These are phyloP conservation scores for Nissolia schottii DNA, from an alignment of 306 rosid species.

Conservation along the genomic window DNA sequence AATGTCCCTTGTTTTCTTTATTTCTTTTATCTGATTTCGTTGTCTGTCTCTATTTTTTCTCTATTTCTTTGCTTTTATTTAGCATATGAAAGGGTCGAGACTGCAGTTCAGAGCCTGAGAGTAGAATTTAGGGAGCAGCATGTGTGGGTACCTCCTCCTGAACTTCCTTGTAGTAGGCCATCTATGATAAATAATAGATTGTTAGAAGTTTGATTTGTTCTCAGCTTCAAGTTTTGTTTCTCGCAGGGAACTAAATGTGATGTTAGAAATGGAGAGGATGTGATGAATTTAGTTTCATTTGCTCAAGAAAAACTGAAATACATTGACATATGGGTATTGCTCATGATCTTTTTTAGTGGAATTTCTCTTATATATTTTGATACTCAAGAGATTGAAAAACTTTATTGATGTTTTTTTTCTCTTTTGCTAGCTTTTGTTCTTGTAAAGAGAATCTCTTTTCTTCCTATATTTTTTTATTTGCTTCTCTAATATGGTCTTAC, in stretches of 20 bases:
- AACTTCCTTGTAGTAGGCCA: conserved; percentile 29
- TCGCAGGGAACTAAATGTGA: conserved; percentile 82
- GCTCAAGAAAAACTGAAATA: conserved; percentile 64
- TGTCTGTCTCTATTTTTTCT: not conserved
- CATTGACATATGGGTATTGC: conserved; percentile 86
- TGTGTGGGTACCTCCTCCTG: conserved; percentile 88
- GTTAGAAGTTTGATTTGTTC: conserved; percentile 20
- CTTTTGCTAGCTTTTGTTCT: too few species aligned
- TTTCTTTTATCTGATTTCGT: conserved; percentile 12
- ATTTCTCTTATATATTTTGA: too few species aligned
- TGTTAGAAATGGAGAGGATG: conserved; percentile 76
- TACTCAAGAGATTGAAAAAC: too few species aligned
- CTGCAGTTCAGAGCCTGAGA: conserved; percentile 52
- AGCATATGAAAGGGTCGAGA: conserved; percentile 65
- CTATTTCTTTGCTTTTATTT: conserved; percentile 16
- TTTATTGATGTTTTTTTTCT: too few species aligned
- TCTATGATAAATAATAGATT: not conserved
- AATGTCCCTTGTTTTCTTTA: too few species aligned
- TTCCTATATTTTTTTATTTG: too few species aligned
- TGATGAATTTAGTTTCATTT: conserved; percentile 74
- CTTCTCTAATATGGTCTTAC: too few species aligned
- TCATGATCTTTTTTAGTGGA: conserved; percentile 10
- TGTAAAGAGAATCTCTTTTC: too few species aligned
- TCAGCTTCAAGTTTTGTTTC: conserved; percentile 25
- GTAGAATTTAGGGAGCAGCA: conserved; percentile 84